phyloP scores from a whole-genome alignment of 352 stramenopile genomes.

The Phytophthora capsici region DNA sequence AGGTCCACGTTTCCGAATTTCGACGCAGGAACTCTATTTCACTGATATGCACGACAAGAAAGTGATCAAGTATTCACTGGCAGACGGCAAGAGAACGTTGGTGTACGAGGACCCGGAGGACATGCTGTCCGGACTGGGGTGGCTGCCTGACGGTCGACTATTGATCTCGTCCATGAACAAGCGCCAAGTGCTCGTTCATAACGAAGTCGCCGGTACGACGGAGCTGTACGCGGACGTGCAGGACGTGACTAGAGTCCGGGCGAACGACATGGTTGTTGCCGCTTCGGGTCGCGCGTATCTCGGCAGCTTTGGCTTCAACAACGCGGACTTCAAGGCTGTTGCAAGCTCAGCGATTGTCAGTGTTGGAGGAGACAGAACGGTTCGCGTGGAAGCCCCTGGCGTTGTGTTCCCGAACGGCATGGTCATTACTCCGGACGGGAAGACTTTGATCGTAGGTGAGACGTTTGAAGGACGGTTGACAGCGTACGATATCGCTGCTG shows the following conservation, averaged over 20 bases:
- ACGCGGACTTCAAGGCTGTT: constrained; percentile 26
- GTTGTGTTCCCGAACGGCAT: constrained; percentile 72
- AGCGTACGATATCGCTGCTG: constrained; percentile 53
- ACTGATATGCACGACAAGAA: constrained; percentile 62
- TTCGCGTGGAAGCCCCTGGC: constrained; percentile 51
- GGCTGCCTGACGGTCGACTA: constrained; percentile 57
- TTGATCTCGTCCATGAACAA: constrained; percentile 55
- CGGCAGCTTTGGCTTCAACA: constrained; percentile 64
- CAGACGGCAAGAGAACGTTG: constrained; percentile 30
- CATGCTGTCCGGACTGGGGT: constrained; percentile 56
- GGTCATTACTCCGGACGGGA: constrained; percentile 68
- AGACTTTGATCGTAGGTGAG: constrained; percentile 69
- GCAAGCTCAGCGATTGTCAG: constrained; percentile 58
- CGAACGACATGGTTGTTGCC: constrained; percentile 64
- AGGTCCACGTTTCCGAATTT: constrained; percentile 53
- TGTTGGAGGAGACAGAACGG: constrained; percentile 40
- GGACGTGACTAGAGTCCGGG: constrained; percentile 43
- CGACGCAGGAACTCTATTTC: constrained; percentile 58
- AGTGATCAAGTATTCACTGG: constrained; percentile 55
- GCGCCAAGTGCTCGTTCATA: constrained; percentile 44
- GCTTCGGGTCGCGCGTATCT: constrained; percentile 46
- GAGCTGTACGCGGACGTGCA: constrained; percentile 53
- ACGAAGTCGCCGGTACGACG: constrained; percentile 30
- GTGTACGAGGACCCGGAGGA: constrained; percentile 50
- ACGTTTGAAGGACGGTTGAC: constrained; percentile 53